phyloP scores from a whole-genome alignment of 2,329 filamentous ascomycete species.

The Fusarium tanahbumbuense region DNA sequence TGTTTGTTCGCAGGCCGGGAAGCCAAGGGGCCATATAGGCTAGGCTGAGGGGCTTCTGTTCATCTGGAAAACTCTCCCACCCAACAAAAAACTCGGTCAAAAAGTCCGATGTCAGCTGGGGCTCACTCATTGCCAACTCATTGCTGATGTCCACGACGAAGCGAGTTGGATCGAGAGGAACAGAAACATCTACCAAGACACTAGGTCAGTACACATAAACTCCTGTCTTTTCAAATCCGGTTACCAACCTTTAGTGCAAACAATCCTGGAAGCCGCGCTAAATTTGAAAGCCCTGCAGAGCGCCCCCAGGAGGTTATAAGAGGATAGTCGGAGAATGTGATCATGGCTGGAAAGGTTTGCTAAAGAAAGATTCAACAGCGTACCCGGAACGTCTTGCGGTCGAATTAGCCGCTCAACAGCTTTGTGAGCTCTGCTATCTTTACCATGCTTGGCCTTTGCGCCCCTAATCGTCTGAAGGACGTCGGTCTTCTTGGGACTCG shows the following conservation, averaged over 20 bases:
- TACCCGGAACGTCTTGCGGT: constrained; percentile 77
- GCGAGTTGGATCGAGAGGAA: constrained; percentile 71
- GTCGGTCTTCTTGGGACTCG: constrained; percentile 72
- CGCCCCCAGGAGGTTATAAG: constrained; percentile 75
- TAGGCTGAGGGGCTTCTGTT: constrained; percentile 74
- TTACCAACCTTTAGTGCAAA: constrained; percentile 69
- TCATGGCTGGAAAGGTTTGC: constrained; percentile 74
- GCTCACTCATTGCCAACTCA: constrained; percentile 70
- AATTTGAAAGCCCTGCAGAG: constrained; percentile 77
- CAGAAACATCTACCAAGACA: constrained; percentile 63
- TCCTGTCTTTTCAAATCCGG: not conserved
- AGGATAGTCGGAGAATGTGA: constrained; percentile 68
- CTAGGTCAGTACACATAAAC: not conserved
- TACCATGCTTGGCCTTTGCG: constrained; percentile 73
- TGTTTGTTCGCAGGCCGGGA: constrained; percentile 67
- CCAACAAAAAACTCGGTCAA: constrained; percentile 79
- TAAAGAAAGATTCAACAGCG: constrained; percentile 73
- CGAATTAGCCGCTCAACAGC: constrained; percentile 73
- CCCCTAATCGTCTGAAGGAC: constrained; percentile 71
- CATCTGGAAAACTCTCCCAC: constrained; percentile 76
- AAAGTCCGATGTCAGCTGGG: constrained; percentile 75
- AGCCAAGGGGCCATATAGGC: constrained; percentile 79
- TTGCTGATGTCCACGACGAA: constrained; percentile 75
- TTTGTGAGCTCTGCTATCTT: constrained; percentile 70
- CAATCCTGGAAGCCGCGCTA: constrained; percentile 68